phyloP scores from a whole-genome alignment of 257 asterid genomes.

The Capsicum pubescens region DNA sequence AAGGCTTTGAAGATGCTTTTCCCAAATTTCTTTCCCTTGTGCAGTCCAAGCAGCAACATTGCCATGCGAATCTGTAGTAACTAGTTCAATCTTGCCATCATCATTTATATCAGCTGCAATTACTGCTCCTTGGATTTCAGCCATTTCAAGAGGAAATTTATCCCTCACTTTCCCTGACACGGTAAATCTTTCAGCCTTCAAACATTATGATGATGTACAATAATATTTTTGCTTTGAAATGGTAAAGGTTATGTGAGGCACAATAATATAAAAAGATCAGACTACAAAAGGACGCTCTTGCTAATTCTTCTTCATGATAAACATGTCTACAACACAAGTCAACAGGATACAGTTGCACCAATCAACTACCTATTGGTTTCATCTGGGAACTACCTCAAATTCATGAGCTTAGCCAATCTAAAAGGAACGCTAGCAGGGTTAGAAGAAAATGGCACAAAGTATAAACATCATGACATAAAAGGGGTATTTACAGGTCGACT shows the following conservation, averaged over 20 bases:
- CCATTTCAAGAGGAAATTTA: conserved; percentile 98
- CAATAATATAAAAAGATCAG: conserved; percentile 17
- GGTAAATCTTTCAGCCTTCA: conserved; percentile 24
- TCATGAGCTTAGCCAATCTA: neutral
- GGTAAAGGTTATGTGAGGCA: conserved; percentile 6
- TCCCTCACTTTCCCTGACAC: conserved; percentile 84
- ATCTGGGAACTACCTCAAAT: conserved; percentile 1
- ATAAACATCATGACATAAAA: neutral
- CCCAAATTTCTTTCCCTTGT: conserved; percentile 99
- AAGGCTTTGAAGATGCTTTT: conserved; percentile 85
- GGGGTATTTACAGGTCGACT: neutral
- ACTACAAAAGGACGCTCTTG: conserved; percentile 7
- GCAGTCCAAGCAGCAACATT: conserved; percentile 99
- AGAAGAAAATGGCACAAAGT: conserved; percentile 18
- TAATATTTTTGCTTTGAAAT: conserved; percentile 7
- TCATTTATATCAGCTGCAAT: conserved; percentile 98
- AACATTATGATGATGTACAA: conserved; percentile 24
- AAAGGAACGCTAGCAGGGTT: conserved; percentile 17
- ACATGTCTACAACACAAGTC: neutral
- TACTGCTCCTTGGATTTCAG: conserved; percentile 98
- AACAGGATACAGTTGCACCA: conserved; percentile 11
- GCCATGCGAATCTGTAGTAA: conserved; percentile 95
- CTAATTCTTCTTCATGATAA: conserved; percentile 17
- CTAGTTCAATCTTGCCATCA: conserved; percentile 94
- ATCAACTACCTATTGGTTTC: conserved; percentile 13